Evolutionary conservation across 2,329 filamentous ascomycete genomes (phyloP).

Genomic region (Calycina herbarum): DNA sequence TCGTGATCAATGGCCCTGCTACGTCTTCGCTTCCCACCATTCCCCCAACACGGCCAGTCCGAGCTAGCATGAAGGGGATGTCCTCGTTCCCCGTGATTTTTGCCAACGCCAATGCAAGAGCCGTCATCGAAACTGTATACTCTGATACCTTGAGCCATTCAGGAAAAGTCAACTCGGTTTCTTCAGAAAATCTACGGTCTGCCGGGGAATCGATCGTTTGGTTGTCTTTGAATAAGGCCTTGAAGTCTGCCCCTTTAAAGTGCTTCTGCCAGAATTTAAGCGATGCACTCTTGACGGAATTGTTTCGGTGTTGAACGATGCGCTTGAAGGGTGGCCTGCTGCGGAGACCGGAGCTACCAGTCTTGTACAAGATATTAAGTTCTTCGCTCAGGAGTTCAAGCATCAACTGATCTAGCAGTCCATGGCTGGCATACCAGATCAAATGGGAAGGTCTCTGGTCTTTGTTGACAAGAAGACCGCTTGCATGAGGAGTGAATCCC

Average conservation of each 20-base stretch:
- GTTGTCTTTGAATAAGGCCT: slow-evolving; percentile 9
- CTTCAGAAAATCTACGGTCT: neutral
- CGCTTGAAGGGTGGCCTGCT: slow-evolving; percentile 7
- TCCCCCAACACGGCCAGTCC: slow-evolving; percentile 4
- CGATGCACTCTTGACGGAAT: slow-evolving; percentile 3
- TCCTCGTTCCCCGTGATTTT: slow-evolving; percentile 5
- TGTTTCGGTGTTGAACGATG: slow-evolving; percentile 5
- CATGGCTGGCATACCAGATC: slow-evolving; percentile 9
- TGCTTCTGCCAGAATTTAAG: slow-evolving; percentile 6
- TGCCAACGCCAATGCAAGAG: slow-evolving; percentile 6
- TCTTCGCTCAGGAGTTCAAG: slow-evolving; percentile 9
- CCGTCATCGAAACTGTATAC: slow-evolving; percentile 6
- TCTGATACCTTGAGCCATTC: slow-evolving; percentile 7
- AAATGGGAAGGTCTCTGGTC: slow-evolving; percentile 6
- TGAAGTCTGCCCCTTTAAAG: slow-evolving; percentile 4
- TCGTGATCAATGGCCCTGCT: slow-evolving; percentile 8
- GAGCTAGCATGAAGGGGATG: slow-evolving; percentile 7
- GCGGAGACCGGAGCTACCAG: slow-evolving; percentile 3
- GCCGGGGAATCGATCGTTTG: slow-evolving; percentile 2
- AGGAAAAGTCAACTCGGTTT: slow-evolving; percentile 5
- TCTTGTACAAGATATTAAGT: slow-evolving; percentile 6
- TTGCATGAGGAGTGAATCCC: slow-evolving; percentile 7
- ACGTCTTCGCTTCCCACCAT: slow-evolving; percentile 5
- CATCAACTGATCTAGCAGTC: slow-evolving; percentile 6
- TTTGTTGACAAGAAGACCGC: slow-evolving; percentile 6